Evolutionary conservation across 129 eudicot species (phyloP).

Genomic region (Helichrysum umbraculigerum): DNA sequence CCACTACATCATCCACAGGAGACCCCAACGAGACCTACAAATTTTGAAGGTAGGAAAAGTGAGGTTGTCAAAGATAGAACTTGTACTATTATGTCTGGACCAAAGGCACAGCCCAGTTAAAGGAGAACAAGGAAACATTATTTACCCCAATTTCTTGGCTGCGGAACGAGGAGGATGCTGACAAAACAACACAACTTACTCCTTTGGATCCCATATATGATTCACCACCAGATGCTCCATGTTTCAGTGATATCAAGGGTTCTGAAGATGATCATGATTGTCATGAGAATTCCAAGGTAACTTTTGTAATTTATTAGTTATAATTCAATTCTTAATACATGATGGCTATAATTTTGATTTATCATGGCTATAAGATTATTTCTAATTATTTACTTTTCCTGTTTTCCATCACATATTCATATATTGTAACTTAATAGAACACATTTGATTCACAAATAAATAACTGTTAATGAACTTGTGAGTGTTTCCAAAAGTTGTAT

Average conservation of each 20-base stretch:
- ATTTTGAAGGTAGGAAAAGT: conserved; percentile 29
- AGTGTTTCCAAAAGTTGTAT: neutral
- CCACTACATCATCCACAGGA: conserved; percentile 64
- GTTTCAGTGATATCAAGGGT: conserved; percentile 88
- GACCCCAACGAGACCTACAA: conserved; percentile 47
- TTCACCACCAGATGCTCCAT: conserved; percentile 66
- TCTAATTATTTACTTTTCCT: neutral
- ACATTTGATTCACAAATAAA: neutral
- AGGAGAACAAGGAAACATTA: conserved; percentile 41
- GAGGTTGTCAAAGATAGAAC: conserved; percentile 24
- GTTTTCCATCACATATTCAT: neutral
- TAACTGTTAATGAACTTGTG: neutral
- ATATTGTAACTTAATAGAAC: neutral
- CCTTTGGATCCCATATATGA: conserved; percentile 42
- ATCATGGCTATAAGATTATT: neutral
- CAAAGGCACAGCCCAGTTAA: conserved; percentile 25
- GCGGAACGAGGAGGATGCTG: conserved; percentile 62
- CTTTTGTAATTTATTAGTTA: conserved; percentile 24
- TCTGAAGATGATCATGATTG: conserved; percentile 55
- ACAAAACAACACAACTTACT: conserved; percentile 47
- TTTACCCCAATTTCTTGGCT: conserved; percentile 91
- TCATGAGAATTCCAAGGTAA: conserved; percentile 48
- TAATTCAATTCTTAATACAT: neutral
- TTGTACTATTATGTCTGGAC: conserved; percentile 26
- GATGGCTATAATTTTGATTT: conserved; percentile 4